Conservation (phyloP, 139 green algal genomes). For the Monoraphidium neglectum region DNA sequence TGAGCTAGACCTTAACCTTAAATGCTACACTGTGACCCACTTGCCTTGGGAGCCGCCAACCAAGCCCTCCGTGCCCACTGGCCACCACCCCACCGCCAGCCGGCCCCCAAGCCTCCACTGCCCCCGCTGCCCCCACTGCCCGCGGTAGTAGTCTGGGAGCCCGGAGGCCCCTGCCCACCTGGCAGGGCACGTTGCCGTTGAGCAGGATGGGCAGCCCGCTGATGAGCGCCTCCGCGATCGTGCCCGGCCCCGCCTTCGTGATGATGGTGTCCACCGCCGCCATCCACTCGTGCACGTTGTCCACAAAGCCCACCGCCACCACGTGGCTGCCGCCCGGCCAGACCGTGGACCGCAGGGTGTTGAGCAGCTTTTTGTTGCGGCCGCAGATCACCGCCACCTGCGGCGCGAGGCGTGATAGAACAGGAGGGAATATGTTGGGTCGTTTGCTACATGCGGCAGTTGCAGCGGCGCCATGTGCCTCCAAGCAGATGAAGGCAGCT, state of each 20-base stretch:
- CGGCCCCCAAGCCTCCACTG: too few species aligned
- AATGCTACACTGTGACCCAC: too few species aligned
- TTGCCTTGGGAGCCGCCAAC: too few species aligned
- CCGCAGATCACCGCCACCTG: constrained; percentile 95
- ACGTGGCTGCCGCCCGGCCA: constrained; percentile 51
- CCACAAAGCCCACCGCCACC: constrained; percentile 80
- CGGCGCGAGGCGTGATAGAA: background rate
- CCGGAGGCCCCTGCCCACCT: constrained; percentile 82
- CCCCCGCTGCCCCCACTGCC: too few species aligned
- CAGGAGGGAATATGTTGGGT: too few species aligned
- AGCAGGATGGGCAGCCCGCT: constrained; percentile 94
- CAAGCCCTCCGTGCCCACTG: too few species aligned
- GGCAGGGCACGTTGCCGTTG: constrained; percentile 95
- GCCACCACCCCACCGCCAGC: too few species aligned
- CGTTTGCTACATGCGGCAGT: too few species aligned
- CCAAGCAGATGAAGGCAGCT: too few species aligned
- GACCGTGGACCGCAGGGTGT: constrained; percentile 50
- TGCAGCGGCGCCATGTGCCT: too few species aligned
- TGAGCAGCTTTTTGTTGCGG: constrained; percentile 84
- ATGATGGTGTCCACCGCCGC: constrained; percentile 85
- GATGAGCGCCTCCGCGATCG: constrained; percentile 97
- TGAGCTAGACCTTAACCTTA: too few species aligned
- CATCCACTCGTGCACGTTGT: constrained; percentile 95
- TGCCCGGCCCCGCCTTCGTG: constrained; percentile 92
- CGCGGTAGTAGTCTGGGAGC: too few species aligned